Base-by-base conservation (phyloP, 306 rosid genomes). In the Gillenia trifoliata region DNA sequence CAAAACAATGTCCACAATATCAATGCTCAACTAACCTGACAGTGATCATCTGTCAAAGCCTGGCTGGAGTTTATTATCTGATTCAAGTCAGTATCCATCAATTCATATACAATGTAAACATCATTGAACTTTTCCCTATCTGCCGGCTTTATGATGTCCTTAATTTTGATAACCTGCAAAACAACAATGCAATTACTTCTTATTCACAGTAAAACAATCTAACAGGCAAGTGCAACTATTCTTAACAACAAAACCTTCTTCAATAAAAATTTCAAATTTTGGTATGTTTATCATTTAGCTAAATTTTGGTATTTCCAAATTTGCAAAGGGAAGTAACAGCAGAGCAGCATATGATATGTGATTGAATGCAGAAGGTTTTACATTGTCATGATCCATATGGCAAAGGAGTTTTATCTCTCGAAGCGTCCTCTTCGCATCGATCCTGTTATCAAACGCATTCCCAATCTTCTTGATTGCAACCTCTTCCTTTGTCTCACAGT, bases 311-410 rank as follows among this genome's bases (percentile, higher is more conserved):
- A 68, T 26, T 69, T 16, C 60, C 43, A 75, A 31, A 5, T 62
- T 25, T 8, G 23, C 49, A 56, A 4, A 76, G 63, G 17, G 9
- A 55, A 81, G 68, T 49, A 54, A 22, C 52, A 56, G 17, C 69
- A 65, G 60, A 64, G 1, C n/a, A n/a, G n/a, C n/a, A 6, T 13
- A 5, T 47, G 26, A 49, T 30, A 78, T 38, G 68, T 26, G 7
- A 60, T 17, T 2, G 19, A 71, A 50, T 55, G 29, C 23, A 64
- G 36, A 34, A 59, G 38, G 66, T 22, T 45, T 73, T 76, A 91
- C 98, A 69, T 94, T 94, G 74, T 94, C 97, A 83, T 93, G 98
- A 52, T 91, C 97, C 98, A 93, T 93, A 62, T 86, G 93, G 75
- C 83, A 71, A 16, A 89, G 90, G 47, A 89, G 93, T 77, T 89